Evolutionary conservation across 1,284 basidiomycete species (phyloP).

Genomic region (Irpex lacteus): DNA sequence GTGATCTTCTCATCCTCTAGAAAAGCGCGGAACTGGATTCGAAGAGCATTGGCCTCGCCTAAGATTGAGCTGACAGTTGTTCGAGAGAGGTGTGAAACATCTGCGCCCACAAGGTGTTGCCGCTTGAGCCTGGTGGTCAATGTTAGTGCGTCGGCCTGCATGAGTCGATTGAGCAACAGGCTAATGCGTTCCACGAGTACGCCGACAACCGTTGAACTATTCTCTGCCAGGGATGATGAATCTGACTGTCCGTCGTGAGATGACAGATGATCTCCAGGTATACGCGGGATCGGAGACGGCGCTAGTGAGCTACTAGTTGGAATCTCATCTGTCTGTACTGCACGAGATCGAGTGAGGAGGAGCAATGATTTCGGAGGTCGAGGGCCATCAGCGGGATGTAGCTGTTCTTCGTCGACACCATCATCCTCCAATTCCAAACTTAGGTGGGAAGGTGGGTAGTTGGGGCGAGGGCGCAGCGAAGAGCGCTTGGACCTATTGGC

Average conservation of each 20-base stretch:
- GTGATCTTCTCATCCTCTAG: conserved; percentile 66
- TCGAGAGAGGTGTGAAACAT: conserved; percentile 86
- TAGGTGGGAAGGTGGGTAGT: conserved; percentile 38
- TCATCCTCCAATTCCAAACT: conserved; percentile 50
- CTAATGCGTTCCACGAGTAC: conserved; percentile 71
- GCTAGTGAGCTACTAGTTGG: conserved; percentile 27
- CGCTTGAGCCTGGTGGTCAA: conserved; percentile 89
- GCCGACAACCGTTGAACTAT: conserved; percentile 48
- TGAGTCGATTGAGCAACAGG: conserved; percentile 66
- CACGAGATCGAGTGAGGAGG: conserved; percentile 61
- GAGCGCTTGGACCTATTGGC: conserved; percentile 42
- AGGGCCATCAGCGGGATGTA: conserved; percentile 38
- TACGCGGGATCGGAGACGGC: conserved; percentile 36
- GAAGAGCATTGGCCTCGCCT: conserved; percentile 68
- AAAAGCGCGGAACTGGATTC: conserved; percentile 75
- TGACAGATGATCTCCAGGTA: conserved; percentile 40
- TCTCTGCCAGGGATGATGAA: conserved; percentile 63
- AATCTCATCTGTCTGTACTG: conserved; percentile 70
- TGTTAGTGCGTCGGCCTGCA: conserved; percentile 84
- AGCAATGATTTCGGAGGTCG: conserved; percentile 47
- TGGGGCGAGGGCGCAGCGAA: conserved; percentile 36
- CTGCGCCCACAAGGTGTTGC: conserved; percentile 81
- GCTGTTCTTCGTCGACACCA: conserved; percentile 31
- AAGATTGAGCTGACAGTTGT: conserved; percentile 79
- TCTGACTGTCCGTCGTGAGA: conserved; percentile 62